phyloP scores from a whole-genome alignment of 208 protist genomes.

The Trypanosoma scelopori region DNA sequence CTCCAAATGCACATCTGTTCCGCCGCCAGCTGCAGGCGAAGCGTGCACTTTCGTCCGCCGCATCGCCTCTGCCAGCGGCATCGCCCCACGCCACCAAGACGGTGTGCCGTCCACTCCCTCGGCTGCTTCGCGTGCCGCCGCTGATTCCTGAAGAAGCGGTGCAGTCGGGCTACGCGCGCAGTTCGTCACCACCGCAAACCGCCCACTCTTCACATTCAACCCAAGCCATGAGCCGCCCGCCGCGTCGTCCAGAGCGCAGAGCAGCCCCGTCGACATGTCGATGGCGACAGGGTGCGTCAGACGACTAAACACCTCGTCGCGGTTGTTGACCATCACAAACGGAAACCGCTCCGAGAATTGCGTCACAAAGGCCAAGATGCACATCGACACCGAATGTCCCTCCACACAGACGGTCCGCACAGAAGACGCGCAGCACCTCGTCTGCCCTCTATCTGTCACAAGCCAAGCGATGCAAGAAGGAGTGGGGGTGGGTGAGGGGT shows the following conservation, averaged over 20 bases:
- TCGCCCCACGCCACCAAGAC: conserved; percentile 39
- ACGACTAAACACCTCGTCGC: conserved; percentile 51
- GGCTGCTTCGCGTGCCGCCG: no score
- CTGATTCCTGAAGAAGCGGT: conserved; percentile 21
- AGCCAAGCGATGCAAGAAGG: no score
- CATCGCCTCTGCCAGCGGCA: conserved; percentile 40
- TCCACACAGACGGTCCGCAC: neutral
- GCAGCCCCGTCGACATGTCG: conserved; percentile 30
- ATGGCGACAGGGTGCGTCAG: conserved; percentile 35
- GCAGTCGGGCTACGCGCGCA: conserved; percentile 42
- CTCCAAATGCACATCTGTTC: conserved; percentile 21
- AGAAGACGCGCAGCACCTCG: neutral
- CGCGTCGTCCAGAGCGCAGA: conserved; percentile 50
- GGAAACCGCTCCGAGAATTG: conserved; percentile 53
- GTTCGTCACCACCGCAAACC: conserved; percentile 62
- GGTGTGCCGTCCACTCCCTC: neutral
- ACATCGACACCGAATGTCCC: conserved; percentile 30
- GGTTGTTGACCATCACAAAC: conserved; percentile 59
- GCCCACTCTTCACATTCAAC: conserved; percentile 45
- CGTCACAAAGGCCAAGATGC: conserved; percentile 59
- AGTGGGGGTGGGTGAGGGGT: no score
- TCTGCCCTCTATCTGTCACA: neutral
- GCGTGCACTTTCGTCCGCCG: conserved; percentile 35
- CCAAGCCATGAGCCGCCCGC: conserved; percentile 73
- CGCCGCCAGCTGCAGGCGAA: conserved; percentile 16